A percentile compares a stretch with the other conserved stretches of the same genome.
These are phyloP conservation scores for Aleurites moluccanus DNA, from an alignment of 441 rosid species.

Conservation along the genomic window DNA sequence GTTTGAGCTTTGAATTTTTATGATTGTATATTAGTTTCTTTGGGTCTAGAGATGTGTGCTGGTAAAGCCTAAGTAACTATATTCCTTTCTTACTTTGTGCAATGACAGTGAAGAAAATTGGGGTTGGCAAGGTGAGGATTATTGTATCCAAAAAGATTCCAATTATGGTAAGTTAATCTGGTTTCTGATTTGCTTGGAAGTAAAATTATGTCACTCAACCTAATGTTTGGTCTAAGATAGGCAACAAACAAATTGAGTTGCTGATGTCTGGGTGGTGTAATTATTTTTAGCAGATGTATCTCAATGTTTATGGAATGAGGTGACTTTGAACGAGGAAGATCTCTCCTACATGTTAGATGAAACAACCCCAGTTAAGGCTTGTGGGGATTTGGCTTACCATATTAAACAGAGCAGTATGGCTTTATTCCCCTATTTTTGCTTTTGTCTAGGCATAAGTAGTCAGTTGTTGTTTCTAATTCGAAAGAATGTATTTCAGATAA, in stretches of 20 bases:
- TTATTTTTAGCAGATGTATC: constrained; percentile 34
- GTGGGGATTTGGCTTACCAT: constrained; percentile 62
- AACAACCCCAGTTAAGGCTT: constrained; percentile 81
- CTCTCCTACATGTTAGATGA: constrained; percentile 60
- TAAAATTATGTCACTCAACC: neutral
- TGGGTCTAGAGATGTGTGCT: neutral
- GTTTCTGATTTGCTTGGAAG: neutral
- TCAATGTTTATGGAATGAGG: constrained; percentile 41
- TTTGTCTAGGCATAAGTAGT: neutral
- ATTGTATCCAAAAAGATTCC: constrained; percentile 41
- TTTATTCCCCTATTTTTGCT: neutral
- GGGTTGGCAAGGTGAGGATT: constrained; percentile 49
- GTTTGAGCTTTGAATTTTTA: neutral
- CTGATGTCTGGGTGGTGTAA: constrained; percentile 1
- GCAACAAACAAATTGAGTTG: neutral
- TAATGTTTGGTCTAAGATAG: neutral
- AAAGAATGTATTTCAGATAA: constrained; percentile 40
- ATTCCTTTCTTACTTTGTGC: constrained; percentile 13
- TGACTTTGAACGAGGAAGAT: constrained; percentile 52
- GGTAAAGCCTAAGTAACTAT: neutral
- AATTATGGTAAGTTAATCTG: constrained; percentile 42
- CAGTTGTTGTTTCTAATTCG: constrained; percentile 17
- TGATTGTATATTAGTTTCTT: neutral
- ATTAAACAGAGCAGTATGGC: constrained; percentile 40
- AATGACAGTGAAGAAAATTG: constrained; percentile 40